Conservation (phyloP, 2,329 filamentous ascomycete genomes). For the Lachnellula willkommii region DNA sequence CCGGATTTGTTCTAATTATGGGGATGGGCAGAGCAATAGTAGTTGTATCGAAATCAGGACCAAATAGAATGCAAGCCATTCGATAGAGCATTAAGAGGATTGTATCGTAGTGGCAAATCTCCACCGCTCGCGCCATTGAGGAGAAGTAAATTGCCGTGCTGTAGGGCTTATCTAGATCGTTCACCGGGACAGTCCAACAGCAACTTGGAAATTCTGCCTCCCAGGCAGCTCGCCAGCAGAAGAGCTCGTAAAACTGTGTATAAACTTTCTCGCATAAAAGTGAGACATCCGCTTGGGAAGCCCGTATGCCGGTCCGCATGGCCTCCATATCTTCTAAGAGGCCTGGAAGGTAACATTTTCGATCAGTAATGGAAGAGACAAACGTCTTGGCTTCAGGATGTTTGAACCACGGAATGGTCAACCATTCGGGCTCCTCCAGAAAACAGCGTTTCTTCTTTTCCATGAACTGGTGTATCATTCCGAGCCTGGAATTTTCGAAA, state of each 20-base stretch:
- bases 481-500: constrained; percentile 7
- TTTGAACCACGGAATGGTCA: constrained; percentile 12
- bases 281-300: constrained; percentile 2
- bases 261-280: constrained; percentile 1
- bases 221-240: constrained; percentile 9
- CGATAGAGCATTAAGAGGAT: constrained; percentile 9
- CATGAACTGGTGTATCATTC: constrained; percentile 8
- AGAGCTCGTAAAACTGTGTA: constrained; percentile 4
- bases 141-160: constrained; percentile 5
- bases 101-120: constrained; percentile 11
- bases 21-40: not conserved
- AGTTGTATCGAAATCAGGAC: constrained; percentile 2
- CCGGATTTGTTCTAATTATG: constrained; percentile 6
- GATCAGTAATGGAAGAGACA: constrained; percentile 5
- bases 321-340: constrained; percentile 14
- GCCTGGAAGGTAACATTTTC: constrained; percentile 6
- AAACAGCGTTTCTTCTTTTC: constrained; percentile 12
- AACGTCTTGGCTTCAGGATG: constrained; percentile 11
- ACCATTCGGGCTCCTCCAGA: constrained; percentile 10
- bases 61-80: constrained; percentile 8
- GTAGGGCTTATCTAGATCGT: constrained; percentile 10
- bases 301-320: constrained; percentile 1
- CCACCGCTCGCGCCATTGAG: constrained; percentile 3
- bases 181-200: not conserved
- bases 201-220: constrained; percentile 10